Evolutionary conservation across 1,284 basidiomycete species (phyloP).

Genomic region (Ustilago vetiveriae): DNA sequence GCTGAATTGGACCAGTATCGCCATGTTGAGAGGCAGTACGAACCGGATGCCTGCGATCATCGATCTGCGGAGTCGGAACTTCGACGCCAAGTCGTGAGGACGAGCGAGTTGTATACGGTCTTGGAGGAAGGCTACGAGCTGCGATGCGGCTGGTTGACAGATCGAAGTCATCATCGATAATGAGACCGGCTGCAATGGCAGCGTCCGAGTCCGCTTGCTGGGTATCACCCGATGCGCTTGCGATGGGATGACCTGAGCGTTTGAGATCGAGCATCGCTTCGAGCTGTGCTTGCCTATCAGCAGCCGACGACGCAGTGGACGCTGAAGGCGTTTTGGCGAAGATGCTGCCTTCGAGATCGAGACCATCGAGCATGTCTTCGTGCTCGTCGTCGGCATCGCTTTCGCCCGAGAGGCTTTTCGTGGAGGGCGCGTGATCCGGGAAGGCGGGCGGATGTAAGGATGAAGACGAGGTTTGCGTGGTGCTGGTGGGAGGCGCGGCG

Average conservation of each 20-base stretch:
- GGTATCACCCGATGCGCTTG: not conserved
- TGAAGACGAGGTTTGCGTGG: slow-evolving; percentile 16
- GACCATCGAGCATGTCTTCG: slow-evolving; percentile 49
- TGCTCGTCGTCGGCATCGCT: slow-evolving; percentile 56
- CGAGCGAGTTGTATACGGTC: not conserved
- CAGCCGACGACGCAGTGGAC: too few relatives aligned
- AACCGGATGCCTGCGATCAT: slow-evolving; percentile 11
- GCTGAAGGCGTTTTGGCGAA: slow-evolving; percentile 29
- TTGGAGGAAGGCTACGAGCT: slow-evolving; percentile 13
- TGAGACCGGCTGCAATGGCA: slow-evolving; percentile 49
- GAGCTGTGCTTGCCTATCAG: slow-evolving; percentile 28
- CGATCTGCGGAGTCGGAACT: not conserved
- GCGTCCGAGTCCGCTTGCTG: slow-evolving; percentile 35
- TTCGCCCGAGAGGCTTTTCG: slow-evolving; percentile 31
- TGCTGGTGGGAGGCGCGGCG: slow-evolving; percentile 12
- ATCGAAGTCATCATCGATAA: slow-evolving; percentile 60
- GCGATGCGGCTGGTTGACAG: slow-evolving; percentile 53
- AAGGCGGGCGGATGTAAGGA: slow-evolving; percentile 20
- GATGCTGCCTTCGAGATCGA: slow-evolving; percentile 48
- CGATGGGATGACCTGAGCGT: slow-evolving; percentile 18
- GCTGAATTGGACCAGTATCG: not conserved
- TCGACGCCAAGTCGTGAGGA: slow-evolving; percentile 1
- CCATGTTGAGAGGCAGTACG: slow-evolving; percentile 17
- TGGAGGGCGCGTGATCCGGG: slow-evolving; percentile 11
- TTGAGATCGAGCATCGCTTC: slow-evolving; percentile 51